Conservation (phyloP, 2,329 filamentous ascomycete genomes). For the Domatiomyces globalis region DNA sequence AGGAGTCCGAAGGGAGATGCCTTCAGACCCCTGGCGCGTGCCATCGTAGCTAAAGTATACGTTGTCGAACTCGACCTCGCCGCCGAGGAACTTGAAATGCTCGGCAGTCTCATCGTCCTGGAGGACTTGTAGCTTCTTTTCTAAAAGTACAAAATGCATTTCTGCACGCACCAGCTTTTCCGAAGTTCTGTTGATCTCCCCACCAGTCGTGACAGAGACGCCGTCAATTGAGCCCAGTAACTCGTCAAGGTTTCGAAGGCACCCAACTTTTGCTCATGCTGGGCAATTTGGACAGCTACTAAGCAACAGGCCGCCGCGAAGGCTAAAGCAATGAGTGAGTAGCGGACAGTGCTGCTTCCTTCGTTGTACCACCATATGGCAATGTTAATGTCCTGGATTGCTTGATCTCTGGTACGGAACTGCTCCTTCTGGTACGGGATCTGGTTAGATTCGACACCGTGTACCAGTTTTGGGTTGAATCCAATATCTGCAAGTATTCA, state of each 20-base stretch:
- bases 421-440: slow-evolving; percentile 36
- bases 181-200: slow-evolving; percentile 36
- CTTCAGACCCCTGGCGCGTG: slow-evolving; percentile 33
- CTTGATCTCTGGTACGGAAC: slow-evolving; percentile 5
- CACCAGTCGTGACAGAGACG: slow-evolving; percentile 37
- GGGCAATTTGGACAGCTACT: slow-evolving; percentile 39
- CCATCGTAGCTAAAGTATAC: slow-evolving; percentile 41
- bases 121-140: slow-evolving; percentile 35
- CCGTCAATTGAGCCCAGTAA: slow-evolving; percentile 45
- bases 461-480: slow-evolving; percentile 46
- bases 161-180: slow-evolving; percentile 51
- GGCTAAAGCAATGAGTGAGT: slow-evolving; percentile 15
- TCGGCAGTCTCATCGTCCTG: slow-evolving; percentile 24
- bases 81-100: slow-evolving; percentile 28
- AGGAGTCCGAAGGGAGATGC: slow-evolving; percentile 34
- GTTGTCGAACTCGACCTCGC: slow-evolving; percentile 35
- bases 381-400: slow-evolving; percentile 28
- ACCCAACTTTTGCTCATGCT: slow-evolving; percentile 38
- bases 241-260: slow-evolving; percentile 51
- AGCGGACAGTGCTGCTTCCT: not conserved
- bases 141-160: slow-evolving; percentile 33
- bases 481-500: slow-evolving; percentile 41
- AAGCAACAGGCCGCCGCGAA: slow-evolving; percentile 38
- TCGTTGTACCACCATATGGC: slow-evolving; percentile 12
- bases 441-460: slow-evolving; percentile 47